These are phyloP conservation scores for Penicillium sp. DNA, from an alignment of 2,329 filamentous ascomycete species.

Conservation along the genomic window DNA sequence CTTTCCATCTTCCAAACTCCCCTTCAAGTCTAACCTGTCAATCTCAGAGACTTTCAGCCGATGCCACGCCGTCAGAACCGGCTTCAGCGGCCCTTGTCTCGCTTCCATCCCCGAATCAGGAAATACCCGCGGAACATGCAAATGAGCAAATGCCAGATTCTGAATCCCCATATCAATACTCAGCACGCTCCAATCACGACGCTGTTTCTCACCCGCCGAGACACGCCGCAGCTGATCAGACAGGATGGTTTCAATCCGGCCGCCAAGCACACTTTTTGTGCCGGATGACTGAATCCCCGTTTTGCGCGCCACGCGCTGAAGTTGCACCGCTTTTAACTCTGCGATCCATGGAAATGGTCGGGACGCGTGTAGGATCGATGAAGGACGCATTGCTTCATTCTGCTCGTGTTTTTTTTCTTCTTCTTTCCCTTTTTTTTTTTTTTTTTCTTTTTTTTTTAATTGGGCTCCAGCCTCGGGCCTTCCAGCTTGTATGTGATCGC, in stretches of 20 bases:
- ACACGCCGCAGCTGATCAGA: slow-evolving; percentile 2
- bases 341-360: slow-evolving; percentile 27
- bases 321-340: slow-evolving; percentile 46
- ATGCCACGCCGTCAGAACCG: slow-evolving; percentile 37
- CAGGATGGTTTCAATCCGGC: slow-evolving; percentile 41
- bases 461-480: too few relatives aligned
- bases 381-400: slow-evolving; percentile 8
- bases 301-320: slow-evolving; percentile 55
- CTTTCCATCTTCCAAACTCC: not conserved
- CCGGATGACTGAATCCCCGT: slow-evolving; percentile 57
- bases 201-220: not conserved
- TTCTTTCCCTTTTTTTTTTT: too few relatives aligned
- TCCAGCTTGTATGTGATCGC: too few relatives aligned
- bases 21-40: slow-evolving; percentile 2
- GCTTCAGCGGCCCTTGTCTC: not conserved
- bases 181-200: slow-evolving; percentile 47
- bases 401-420: too few relatives aligned
- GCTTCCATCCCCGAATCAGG: not conserved
- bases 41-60: slow-evolving; percentile 32
- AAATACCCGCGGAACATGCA: slow-evolving; percentile 34
- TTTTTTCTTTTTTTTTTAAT: too few relatives aligned
- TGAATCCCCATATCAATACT: slow-evolving; percentile 82
- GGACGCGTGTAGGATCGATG: not conserved
- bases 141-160: slow-evolving; percentile 69
- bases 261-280: slow-evolving; percentile 51